Conservation (phyloP, 2,329 filamentous ascomycete genomes). For the Alternaria postmessia region DNA sequence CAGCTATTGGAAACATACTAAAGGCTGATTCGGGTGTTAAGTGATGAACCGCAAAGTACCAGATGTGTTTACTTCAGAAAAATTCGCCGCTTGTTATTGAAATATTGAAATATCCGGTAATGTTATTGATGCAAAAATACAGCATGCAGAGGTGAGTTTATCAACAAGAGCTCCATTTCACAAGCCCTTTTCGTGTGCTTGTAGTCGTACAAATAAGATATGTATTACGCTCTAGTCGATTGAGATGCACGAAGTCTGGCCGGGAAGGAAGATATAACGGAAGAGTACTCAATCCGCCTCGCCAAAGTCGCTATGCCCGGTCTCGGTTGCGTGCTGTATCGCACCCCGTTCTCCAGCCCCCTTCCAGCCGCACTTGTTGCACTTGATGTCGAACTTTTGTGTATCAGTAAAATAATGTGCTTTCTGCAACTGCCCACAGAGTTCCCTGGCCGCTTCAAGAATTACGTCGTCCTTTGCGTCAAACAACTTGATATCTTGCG, state of each 20-base stretch:
- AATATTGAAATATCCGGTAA: background rate
- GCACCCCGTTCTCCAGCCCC: conserved; percentile 72
- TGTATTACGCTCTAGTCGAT: background rate
- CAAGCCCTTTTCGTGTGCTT: background rate
- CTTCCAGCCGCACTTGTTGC: conserved; percentile 75
- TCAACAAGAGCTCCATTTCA: background rate
- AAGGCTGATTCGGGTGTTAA: no score
- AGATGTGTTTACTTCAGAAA: background rate
- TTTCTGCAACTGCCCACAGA: conserved; percentile 68
- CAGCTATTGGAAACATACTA: no score
- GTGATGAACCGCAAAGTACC: no score
- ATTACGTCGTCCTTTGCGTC: conserved; percentile 64
- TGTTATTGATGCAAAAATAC: background rate
- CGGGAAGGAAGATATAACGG: background rate
- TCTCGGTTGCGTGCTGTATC: conserved; percentile 67
- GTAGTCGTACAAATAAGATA: background rate
- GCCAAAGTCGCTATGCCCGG: conserved; percentile 55
- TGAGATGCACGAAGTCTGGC: background rate
- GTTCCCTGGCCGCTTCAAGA: conserved; percentile 64
- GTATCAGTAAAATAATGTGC: conserved; percentile 91
- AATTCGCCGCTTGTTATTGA: background rate
- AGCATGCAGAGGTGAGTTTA: background rate
- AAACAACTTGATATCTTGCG: conserved; percentile 82
- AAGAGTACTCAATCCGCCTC: conserved; percentile 33
- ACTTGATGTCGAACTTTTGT: conserved; percentile 77